Evolutionary conservation across 2,329 filamentous ascomycete species (phyloP), one percentile per base, ranked within the genome.

Genomic region (Trichothecium roseum): DNA sequence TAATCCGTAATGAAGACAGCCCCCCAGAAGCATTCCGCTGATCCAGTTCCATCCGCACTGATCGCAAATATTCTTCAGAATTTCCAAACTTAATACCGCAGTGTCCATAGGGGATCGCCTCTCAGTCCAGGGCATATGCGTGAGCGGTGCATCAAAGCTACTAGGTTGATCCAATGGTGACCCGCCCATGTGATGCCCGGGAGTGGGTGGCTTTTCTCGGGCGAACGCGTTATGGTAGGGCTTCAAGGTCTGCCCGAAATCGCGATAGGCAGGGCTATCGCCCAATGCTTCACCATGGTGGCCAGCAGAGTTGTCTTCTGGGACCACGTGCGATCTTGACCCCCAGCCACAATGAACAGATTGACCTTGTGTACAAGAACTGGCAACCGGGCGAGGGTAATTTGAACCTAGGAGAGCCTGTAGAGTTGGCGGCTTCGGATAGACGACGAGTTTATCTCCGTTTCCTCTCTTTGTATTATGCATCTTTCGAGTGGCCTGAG

Each of bases 1-100:
- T 12, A 96, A 62, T 7, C 84, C 88, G 60, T 96, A 96, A 34
- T 89, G 81, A 39, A 98, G 66, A 59, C 91, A 96, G 3, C 91
- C 91, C 28, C 84, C 86, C 6, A 96, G 66, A 28, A 96, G 66
- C 66, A 96, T 88, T 3, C 91, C 91, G 52, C 96, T 89, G 36
- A 87, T 73, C 91, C 91, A 98, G 47, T 78, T 74, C 84, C 85
- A 91, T 8, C 70, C 72, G 48, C 81, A 85, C 53, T 89, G 81
- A 48, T 83, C 77, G 52, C 86, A 94, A 6, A 93, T 61, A 43
- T 68, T 74, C 13, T 75, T 78, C 15, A 94, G 66, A 48, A 86
- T 74, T 27, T 84, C 74, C 15, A 94, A 59, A 3, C 83, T 82
- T 6, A 72, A 65, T 32, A 68, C 72, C 8, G 85, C 85, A 43